Base-by-base conservation (phyloP, 495 filamentous ascomycete genomes). In the Penicillium roqueforti region DNA sequence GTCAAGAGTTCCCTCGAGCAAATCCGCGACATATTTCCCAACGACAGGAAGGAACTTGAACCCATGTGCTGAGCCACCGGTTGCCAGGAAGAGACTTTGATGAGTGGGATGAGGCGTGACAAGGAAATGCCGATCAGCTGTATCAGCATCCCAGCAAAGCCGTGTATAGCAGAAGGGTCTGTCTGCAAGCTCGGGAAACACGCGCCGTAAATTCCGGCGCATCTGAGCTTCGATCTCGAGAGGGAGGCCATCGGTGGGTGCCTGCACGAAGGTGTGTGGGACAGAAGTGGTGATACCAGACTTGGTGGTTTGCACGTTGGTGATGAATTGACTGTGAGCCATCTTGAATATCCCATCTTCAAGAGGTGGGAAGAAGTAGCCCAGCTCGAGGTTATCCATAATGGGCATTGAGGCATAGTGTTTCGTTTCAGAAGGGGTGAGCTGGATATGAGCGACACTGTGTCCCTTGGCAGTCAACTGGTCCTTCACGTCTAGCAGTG, bases 21-120 rank as follows among this genome's bases (percentile, higher is more conserved):
- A 69, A 43, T 78, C 63, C 1, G 75, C 71, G 3, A 84, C 77
- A 61, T 84, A 83, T 32, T 76, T 70, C 6, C 82, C 82, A 52
- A 84, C 66, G 6, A 74, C 75, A 0, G 82, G 81, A 25, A 84
- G 67, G 62, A 84, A 84, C 59, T 84, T 84, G 65, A 76, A 84
- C 41, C 68, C 71, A 58, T 77, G 78, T 13, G 71, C 76, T 6
- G 72, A 73, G 0, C 78, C 78, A 5, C 73, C 74, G 3, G 73
- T 71, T 0, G 76, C 77, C 6, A 82, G 47, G 50, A 72, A 78
- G 16, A 82, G 65, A 31, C 74, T 16, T 55, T 64, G 28, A 69
- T 55, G 14, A 42, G 53, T 52, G 1, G 66, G 71, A 53, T 84
- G 81, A 10, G 66, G 61, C 3, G 69, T 69, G 38, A 85, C 79